Evolutionary conservation across 2,329 filamentous ascomycete species (phyloP).

Genomic region (Didymella exigua): DNA sequence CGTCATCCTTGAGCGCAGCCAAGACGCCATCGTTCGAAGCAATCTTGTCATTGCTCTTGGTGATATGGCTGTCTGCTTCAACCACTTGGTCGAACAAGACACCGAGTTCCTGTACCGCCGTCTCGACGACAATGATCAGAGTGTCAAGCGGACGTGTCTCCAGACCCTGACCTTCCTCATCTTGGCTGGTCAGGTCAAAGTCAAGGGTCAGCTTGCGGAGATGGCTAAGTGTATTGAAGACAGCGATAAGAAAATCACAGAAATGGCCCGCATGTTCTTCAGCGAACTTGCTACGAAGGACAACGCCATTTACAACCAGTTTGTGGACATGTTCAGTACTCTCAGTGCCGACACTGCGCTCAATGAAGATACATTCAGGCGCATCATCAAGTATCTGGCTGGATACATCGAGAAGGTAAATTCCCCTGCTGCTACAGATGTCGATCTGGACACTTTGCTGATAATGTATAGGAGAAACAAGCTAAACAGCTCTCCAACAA

Average conservation of each 20-base stretch:
- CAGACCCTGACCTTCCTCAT: constrained; percentile 99
- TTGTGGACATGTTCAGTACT: constrained; percentile 97
- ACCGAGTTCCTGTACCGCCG: constrained; percentile 97
- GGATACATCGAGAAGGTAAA: constrained; percentile 95
- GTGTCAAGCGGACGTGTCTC: constrained; percentile 94
- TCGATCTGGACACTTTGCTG: constrained; percentile 6
- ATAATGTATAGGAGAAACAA: constrained; percentile 80
- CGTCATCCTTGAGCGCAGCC: constrained; percentile 94
- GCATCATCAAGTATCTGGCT: constrained; percentile 89
- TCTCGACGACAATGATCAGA: constrained; percentile 83
- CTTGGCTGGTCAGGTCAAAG: constrained; percentile 95
- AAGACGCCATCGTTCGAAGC: constrained; percentile 88
- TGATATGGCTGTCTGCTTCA: constrained; percentile 99
- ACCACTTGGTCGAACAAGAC: constrained; percentile 98
- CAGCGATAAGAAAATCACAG: constrained; percentile 89
- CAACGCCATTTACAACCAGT: constrained; percentile 98
- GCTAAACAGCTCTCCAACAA: constrained; percentile 93
- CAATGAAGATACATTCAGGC: constrained; percentile 82
- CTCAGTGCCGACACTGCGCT: constrained; percentile 81
- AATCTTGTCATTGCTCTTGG: constrained; percentile 97
- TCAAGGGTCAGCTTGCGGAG: constrained; percentile 96
- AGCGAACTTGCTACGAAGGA: constrained; percentile 97
- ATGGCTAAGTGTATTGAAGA: constrained; percentile 99
- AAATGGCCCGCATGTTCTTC: constrained; percentile 97
- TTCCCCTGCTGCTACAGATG: not conserved